These are phyloP conservation scores for Brasilioporus rufonigricans DNA, from an alignment of 768 basidiomycete genomes.

Conservation along the genomic window DNA sequence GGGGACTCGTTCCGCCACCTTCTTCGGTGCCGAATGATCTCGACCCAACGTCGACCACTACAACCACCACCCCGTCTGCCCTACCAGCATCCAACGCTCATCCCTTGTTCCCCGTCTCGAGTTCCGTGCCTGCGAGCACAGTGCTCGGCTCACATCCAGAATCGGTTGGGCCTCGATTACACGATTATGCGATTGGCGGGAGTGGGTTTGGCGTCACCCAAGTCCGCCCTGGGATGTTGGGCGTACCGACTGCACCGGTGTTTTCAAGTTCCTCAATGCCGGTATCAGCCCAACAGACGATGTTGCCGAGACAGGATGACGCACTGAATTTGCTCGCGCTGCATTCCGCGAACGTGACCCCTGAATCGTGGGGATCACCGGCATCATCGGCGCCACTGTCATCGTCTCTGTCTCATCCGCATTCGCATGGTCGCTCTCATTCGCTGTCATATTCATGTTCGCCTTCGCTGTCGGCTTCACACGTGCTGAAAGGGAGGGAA, in stretches of 20 bases:
- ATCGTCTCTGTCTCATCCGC: neutral
- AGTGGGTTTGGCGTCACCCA: conserved; percentile 47
- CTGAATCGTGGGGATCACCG: neutral
- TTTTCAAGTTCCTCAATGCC: neutral
- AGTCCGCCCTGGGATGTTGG: conserved; percentile 56
- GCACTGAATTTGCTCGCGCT: conserved; percentile 28
- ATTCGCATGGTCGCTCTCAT: neutral
- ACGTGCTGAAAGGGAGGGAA: neutral
- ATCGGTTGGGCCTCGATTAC: conserved; percentile 55
- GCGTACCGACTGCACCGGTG: conserved; percentile 24
- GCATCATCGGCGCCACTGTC: conserved; percentile 21
- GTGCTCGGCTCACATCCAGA: neutral
- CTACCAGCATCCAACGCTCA: conserved; percentile 3
- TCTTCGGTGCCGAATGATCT: conserved; percentile 11
- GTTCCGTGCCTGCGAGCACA: conserved; percentile 47
- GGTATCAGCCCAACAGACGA: neutral
- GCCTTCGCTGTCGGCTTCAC: conserved; percentile 1
- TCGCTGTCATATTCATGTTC: conserved; percentile 6
- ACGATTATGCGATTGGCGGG: conserved; percentile 54
- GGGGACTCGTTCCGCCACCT: conserved; percentile 63
- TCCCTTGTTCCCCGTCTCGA: conserved; percentile 37
- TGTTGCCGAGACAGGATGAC: conserved; percentile 20
- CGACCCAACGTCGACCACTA: conserved; percentile 5
- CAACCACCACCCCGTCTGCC: conserved; percentile 7
- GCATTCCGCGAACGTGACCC: conserved; percentile 6